These are phyloP conservation scores for Monosporascus sp. DNA, from an alignment of 2,329 filamentous ascomycete species.

Conservation along the genomic window DNA sequence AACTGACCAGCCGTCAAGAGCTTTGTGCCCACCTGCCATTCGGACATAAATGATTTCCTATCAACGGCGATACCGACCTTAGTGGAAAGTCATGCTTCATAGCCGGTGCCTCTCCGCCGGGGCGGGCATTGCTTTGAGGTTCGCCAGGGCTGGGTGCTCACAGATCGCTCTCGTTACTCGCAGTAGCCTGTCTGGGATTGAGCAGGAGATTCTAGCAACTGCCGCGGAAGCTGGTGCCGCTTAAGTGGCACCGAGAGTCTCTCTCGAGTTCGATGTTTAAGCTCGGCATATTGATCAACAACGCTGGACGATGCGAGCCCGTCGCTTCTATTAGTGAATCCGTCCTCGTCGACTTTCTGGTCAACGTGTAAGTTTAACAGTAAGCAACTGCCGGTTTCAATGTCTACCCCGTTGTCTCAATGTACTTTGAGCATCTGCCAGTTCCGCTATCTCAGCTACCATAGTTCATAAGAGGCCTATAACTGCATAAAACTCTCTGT, in stretches of 20 bases:
- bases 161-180: slow-evolving; percentile 45
- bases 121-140: slow-evolving; percentile 43
- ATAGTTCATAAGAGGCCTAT: too few species aligned
- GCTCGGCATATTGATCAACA: slow-evolving; percentile 31
- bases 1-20: slow-evolving; percentile 10
- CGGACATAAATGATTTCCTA: slow-evolving; percentile 20
- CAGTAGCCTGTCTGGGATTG: slow-evolving; percentile 32
- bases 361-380: slow-evolving; percentile 9
- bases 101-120: slow-evolving; percentile 43
- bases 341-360: slow-evolving; percentile 11
- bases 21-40: slow-evolving; percentile 13
- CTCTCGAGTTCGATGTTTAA: slow-evolving; percentile 5
- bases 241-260: slow-evolving; percentile 15
- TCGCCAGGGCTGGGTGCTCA: slow-evolving; percentile 41
- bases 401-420: too few species aligned
- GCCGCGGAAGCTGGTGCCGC: slow-evolving; percentile 19
- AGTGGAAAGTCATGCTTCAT: slow-evolving; percentile 31
- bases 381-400: neutral
- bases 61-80: slow-evolving; percentile 8
- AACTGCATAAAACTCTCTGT: too few species aligned
- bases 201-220: slow-evolving; percentile 26
- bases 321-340: slow-evolving; percentile 14
- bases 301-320: slow-evolving; percentile 30
- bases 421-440: too few species aligned
- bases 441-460: too few species aligned